phyloP scores from a whole-genome alignment of 2,329 filamentous ascomycete genomes.

The Ophiostoma novo-ulmi region DNA sequence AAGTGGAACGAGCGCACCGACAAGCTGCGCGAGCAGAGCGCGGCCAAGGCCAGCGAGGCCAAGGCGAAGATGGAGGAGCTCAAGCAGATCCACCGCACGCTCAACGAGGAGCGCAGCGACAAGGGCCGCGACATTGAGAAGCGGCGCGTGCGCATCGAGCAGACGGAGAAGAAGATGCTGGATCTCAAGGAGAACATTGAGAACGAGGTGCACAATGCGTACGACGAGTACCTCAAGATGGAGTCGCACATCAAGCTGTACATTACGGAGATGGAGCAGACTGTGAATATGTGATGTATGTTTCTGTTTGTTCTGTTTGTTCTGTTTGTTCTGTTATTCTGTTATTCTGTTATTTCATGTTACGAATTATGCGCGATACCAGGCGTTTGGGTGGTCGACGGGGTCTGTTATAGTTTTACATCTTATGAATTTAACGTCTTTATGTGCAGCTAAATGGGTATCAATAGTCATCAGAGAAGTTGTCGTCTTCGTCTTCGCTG shows the following conservation, averaged over 20 bases:
- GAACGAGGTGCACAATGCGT: slow-evolving; percentile 80
- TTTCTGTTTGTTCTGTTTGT: slow-evolving; percentile 11
- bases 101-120: slow-evolving; percentile 78
- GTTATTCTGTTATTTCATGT: slow-evolving; percentile 22
- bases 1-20: slow-evolving; percentile 86
- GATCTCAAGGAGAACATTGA: slow-evolving; percentile 98
- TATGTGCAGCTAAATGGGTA: not conserved
- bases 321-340: slow-evolving; percentile 19
- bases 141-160: slow-evolving; percentile 86
- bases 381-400: slow-evolving; percentile 4
- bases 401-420: not conserved
- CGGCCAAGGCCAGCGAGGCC: slow-evolving; percentile 73
- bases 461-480: not conserved
- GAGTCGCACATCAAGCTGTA: slow-evolving; percentile 96
- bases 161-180: slow-evolving; percentile 99
- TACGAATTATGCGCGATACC: slow-evolving; percentile 5
- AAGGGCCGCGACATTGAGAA: slow-evolving; percentile 91
- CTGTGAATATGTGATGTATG: slow-evolving; percentile 43
- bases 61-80: slow-evolving; percentile 89
- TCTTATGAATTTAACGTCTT: not conserved
- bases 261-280: slow-evolving; percentile 98
- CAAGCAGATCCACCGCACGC: slow-evolving; percentile 67
- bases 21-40: slow-evolving; percentile 72
- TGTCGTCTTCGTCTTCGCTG: slow-evolving; percentile 26
- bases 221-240: slow-evolving; percentile 96